These are phyloP conservation scores for Haplosporangium sp. DNA, from an alignment of 371 early-diverging fungal species.

Conservation along the genomic window DNA sequence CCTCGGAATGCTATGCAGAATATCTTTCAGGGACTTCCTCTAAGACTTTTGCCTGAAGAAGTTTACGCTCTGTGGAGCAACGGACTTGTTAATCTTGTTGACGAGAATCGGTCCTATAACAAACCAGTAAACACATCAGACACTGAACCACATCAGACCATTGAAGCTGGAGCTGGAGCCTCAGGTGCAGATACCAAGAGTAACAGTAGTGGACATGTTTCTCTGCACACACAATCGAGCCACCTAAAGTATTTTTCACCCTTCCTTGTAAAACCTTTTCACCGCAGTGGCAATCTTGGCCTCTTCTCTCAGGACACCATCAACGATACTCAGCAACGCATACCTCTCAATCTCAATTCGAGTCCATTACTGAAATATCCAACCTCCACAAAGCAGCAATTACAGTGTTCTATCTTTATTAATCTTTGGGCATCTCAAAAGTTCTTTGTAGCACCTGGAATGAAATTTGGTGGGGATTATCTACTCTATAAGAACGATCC, in stretches of 20 bases:
- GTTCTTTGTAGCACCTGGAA: conserved; percentile 46
- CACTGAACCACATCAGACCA: neutral
- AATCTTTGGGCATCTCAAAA: conserved; percentile 28
- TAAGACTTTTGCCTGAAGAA: conserved; percentile 41
- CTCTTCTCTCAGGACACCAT: neutral
- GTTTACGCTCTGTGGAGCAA: conserved; percentile 19
- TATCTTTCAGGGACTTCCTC: conserved; percentile 49
- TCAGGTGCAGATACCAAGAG: neutral
- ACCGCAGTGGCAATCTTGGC: neutral
- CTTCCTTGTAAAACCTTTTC: neutral
- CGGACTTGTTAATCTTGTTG: conserved; percentile 24
- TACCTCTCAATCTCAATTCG: neutral
- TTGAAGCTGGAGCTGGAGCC: neutral
- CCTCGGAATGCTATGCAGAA: conserved; percentile 50
- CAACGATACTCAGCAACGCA: neutral
- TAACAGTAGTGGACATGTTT: neutral
- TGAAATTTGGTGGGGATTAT: conserved; percentile 55
- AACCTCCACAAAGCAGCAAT: neutral
- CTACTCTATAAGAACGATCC: conserved; percentile 48
- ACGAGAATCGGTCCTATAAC: conserved; percentile 15
- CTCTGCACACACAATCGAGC: neutral
- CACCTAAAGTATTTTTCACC: neutral
- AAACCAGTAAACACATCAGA: neutral
- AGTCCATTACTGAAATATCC: neutral
- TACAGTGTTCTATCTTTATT: conserved; percentile 8